A percentile compares a stretch with the other conserved stretches of the same genome.
These are phyloP conservation scores for Lepraria neglecta DNA, from an alignment of 495 filamentous ascomycete genomes.

Conservation along the genomic window DNA sequence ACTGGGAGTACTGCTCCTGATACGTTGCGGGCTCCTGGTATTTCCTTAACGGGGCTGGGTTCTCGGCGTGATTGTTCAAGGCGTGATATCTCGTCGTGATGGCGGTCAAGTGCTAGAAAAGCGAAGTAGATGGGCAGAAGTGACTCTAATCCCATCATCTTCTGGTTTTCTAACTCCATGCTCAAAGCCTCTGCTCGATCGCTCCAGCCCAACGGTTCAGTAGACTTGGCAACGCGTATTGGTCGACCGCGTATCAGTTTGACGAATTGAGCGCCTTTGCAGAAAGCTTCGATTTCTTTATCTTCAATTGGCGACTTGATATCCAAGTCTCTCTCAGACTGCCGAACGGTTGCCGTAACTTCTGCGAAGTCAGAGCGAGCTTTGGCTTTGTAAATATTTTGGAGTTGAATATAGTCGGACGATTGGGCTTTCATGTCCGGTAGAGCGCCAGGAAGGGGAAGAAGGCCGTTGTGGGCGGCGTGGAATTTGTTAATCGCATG, in stretches of 20 bases:
- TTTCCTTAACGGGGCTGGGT: background rate
- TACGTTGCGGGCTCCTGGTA: background rate
- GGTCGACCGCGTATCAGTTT: constrained; percentile 68
- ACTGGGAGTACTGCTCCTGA: constrained; percentile 8
- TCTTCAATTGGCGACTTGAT: constrained; percentile 49
- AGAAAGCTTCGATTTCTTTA: constrained; percentile 84
- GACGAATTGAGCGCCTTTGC: constrained; percentile 91
- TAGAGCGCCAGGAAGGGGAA: constrained; percentile 80
- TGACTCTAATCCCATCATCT: constrained; percentile 38
- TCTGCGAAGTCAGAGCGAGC: constrained; percentile 73
- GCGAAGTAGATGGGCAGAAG: constrained; percentile 75
- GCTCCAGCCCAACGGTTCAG: constrained; percentile 28
- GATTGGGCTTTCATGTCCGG: constrained; percentile 99
- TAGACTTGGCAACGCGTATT: constrained; percentile 42
- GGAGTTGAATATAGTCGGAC: constrained; percentile 81
- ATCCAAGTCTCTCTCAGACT: constrained; percentile 49
- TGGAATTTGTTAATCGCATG: constrained; percentile 74
- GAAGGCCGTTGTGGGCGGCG: constrained; percentile 50
- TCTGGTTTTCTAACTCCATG: constrained; percentile 23
- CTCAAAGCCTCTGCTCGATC: constrained; percentile 29
- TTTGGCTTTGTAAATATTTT: constrained; percentile 90
- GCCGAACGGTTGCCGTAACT: constrained; percentile 63
- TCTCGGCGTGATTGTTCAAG: constrained; percentile 2
- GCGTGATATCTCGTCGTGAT: constrained; percentile 17
- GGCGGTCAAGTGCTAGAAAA: constrained; percentile 55